A percentile compares a stretch with the other conserved stretches of the same genome.
Conservation (phyloP, 179 eudicot genomes). For the Spinacia oleracea region DNA sequence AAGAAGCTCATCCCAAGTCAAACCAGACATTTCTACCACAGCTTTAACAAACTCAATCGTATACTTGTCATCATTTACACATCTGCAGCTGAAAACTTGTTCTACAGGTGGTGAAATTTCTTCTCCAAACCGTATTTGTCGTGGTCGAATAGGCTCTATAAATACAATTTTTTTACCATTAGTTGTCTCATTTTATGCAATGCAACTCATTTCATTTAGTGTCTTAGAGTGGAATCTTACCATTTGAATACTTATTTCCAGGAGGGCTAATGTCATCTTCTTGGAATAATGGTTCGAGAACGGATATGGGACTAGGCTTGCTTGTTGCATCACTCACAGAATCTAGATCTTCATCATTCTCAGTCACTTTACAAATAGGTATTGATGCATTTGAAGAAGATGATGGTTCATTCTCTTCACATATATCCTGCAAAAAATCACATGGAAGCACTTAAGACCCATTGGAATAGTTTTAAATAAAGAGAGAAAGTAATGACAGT, state of each 20-base stretch:
- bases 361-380: conserved; percentile 26
- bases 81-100: conserved; percentile 33
- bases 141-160: conserved; percentile 49
- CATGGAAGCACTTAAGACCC: background rate
- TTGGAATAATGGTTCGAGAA: conserved; percentile 59
- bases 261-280: conserved; percentile 57
- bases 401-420: conserved; percentile 26
- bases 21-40: conserved; percentile 58
- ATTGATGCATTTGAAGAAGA: conserved; percentile 29
- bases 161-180: conserved; percentile 34
- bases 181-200: conserved; percentile 10
- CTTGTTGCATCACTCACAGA: conserved; percentile 43
- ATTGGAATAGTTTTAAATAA: background rate
- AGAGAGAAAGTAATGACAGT: background rate
- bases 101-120: conserved; percentile 25
- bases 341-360: conserved; percentile 40
- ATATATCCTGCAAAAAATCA: conserved; percentile 24
- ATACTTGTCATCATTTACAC: conserved; percentile 48
- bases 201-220: background rate
- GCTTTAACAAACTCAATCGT: conserved; percentile 57
- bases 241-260: conserved; percentile 30
- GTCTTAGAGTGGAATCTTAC: conserved; percentile 15
- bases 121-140: conserved; percentile 62
- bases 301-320: conserved; percentile 72
- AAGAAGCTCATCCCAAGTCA: conserved; percentile 64